Base-by-base conservation (phyloP, 169 alveolate genomes). In the Plasmodium yoelii region DNA sequence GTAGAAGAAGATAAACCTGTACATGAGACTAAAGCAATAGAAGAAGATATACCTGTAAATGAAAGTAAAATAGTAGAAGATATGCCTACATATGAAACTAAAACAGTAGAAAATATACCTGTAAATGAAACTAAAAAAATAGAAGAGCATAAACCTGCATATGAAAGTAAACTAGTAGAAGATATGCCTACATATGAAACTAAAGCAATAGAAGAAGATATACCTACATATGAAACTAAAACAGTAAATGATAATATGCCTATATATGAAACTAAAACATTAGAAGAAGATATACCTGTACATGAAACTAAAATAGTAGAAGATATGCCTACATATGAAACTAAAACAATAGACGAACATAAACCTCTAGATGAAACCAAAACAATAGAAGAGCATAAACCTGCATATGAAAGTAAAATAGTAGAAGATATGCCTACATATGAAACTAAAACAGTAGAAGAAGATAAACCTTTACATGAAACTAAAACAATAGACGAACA, bases 391-490 rank as follows among this genome's bases (percentile, higher is more conserved):
- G 39, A n/a, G n/a, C n/a, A 28, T 28, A 28, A 2, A 28, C 39
- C 39, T 28, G 1, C 3, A 28, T 2, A 26, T 1, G 34, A 2
- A 26, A 26, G 34, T 26, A 68, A 26, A 5, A 1, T 39, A 39
- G 77, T 9, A n/a, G 44, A 42, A 7, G 63, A n/a, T n/a, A n/a
- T n/a, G n/a, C n/a, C n/a, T n/a, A n/a, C n/a, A n/a, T n/a, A n/a
- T n/a, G 46, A 26, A 42, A 59, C n/a, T 42, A 51, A 18, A 19
- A n/a, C 15, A 42, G 6, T 19, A 19, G 64, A 19, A 18, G 15
- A 26, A 19, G 47, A 56, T 39, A 64, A 55, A 26, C 28, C 87
- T 26, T 2, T 28, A 1, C n/a, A 42, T 49, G 87, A 49, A 59
- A 44, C n/a, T 15, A 56, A n/a, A 34, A 46, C 8, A 8, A 2